phyloP scores from a whole-genome alignment of 768 basidiomycete genomes.

The Russula lepida region DNA sequence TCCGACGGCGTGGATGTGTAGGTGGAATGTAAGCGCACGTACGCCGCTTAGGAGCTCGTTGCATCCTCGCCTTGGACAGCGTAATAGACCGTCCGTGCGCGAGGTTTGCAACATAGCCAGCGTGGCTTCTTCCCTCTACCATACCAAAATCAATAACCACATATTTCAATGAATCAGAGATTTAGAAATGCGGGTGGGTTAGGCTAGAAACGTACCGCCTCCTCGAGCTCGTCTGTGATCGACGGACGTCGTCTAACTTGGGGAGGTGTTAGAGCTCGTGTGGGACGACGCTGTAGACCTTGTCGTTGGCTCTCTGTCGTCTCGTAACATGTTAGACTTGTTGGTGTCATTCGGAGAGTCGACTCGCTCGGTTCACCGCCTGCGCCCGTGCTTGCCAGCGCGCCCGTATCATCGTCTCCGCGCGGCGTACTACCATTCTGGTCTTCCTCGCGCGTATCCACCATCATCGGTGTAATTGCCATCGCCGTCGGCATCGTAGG shows the following conservation, averaged over 20 bases:
- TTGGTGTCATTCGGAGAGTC: conserved; percentile 12
- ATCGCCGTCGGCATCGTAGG: neutral
- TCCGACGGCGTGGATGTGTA: conserved; percentile 18
- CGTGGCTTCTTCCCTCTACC: conserved; percentile 19
- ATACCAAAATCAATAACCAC: too few species aligned
- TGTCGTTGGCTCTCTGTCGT: neutral
- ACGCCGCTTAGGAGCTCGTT: conserved; percentile 13
- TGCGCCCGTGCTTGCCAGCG: neutral
- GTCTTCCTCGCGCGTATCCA: neutral
- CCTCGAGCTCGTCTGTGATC: conserved; percentile 17
- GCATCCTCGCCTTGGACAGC: conserved; percentile 15
- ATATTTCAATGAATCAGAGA: too few species aligned
- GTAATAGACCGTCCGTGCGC: conserved; percentile 8
- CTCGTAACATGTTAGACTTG: conserved; percentile 14
- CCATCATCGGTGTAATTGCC: neutral
- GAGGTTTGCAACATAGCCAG: conserved; percentile 6
- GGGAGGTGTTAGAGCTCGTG: conserved; percentile 11
- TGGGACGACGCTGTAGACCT: conserved; percentile 1
- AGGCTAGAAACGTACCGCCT: conserved; percentile 4
- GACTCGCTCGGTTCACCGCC: neutral
- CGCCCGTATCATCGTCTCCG: neutral
- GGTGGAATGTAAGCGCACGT: conserved; percentile 17
- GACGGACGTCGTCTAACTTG: conserved; percentile 11
- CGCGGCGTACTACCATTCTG: neutral
- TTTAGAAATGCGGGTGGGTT: too few species aligned